Base-by-base conservation (phyloP, 2,329 filamentous ascomycete species). In the Mycosphaerella sp. region DNA sequence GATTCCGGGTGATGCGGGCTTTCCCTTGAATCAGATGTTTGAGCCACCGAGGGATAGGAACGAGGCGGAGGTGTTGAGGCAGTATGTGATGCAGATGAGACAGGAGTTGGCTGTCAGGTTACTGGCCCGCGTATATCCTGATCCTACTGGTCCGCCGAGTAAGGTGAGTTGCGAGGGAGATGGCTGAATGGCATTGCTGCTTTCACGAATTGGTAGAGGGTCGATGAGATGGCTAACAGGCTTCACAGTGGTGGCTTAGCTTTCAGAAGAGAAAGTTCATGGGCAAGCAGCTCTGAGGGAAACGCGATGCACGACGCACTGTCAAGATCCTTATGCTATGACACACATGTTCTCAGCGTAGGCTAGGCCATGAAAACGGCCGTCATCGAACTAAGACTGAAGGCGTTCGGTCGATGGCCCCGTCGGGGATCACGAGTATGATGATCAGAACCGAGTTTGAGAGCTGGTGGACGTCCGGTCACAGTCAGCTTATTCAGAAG, bases 181-280 rank as follows among this genome's bases (percentile, higher is more conserved):
- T 26, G 29, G 42, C 9, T 12, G 23, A 21, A 29, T 29, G 26
- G 26, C 26, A 29, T 29, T 29, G 6, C 26, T 29, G 26, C 26
- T 29, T 29, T 29, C 26, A 29, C 26, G 26, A 6, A 29, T 4
- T 29, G 21, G 21, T 29, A 7, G 26, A 29, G 26, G 26, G 5
- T 29, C 6, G 43, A 21, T 17, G 34, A 9, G 42, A 36, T 32
- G 54, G 61, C 69, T 70, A 57, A 69, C 54, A n/a, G n/a, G n/a
- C 40, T 12, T 81, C 76, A 73, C 82, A 95, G 83, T 97, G 92
- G 89, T 98, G 93, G 93, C 75, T 98, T 71, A 97, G 93, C 79
- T 98, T 96, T 72, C 89, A 88, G 51, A 97, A 97, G 84, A 85
- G 93, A 76, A 96, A 96, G 83, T 98, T 98, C 70, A 97, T 98